Base-by-base conservation (phyloP, 2,329 filamentous ascomycete species). In the Simplicillium aogashimaense region DNA sequence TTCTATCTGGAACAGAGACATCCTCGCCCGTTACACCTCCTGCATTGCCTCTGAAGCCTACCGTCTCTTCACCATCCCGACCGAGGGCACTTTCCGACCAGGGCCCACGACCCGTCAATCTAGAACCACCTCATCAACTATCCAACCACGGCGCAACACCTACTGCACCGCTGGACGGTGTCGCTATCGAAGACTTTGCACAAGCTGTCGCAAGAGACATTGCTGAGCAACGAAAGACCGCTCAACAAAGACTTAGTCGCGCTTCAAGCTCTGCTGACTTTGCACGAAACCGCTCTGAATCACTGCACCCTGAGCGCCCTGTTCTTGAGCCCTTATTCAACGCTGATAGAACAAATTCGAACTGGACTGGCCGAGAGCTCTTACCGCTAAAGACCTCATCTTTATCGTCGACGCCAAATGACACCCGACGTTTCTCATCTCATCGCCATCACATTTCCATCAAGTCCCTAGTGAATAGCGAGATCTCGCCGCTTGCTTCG, bases 401-500 rank as follows among this genome's bases (percentile, higher is more conserved):
- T 33, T 50, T 49, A 42, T 50, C 20, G 28, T 64, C 58, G 35
- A 54, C 60, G 41, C 54, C 69, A 41, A 67, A 76, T 67, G 74
- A 74, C 43, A 68, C 60, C 53, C 66, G 64, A 45, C 49, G 51
- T 40, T 54, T 54, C 52, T 52, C 54, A 53, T 57, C 48, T 44
- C 62, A 54, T 54, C 63, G 58, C 59, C 72, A 53, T 18, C 72
- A 72, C 16, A 57, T 72, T 43, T 75, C 73, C 16, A 74, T 69
- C 56, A 69, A 64, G 47, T 60, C 62, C 18, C 65, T 62, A 36
- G 52, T 54, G 39, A 57, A 44, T 36, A 43, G 48, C 41, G 51
- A 50, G 43, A 50, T 51, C 38, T 59, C 66, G 43, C 45, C 54
- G 30, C 47, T 47, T 28, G 53, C 58, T 35, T 52, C 58, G 35